A percentile compares a stretch with the other conserved stretches of the same genome.
Conservation (phyloP, 2,329 filamentous ascomycete species). For the Tolypocladium ovalisporum region DNA sequence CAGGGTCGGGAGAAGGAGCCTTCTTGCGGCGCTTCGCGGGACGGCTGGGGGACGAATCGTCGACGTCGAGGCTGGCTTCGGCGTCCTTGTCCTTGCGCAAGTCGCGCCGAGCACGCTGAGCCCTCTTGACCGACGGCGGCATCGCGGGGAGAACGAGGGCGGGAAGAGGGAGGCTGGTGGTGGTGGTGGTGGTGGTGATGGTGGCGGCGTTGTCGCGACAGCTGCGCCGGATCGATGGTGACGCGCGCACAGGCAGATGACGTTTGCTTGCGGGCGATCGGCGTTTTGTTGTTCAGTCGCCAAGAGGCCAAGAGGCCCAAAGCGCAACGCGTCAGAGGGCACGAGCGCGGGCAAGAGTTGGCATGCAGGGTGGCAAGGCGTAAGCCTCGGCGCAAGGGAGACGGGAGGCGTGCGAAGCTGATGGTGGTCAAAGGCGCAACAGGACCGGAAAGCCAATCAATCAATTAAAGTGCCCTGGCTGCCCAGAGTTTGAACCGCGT, state of each 20-base stretch:
- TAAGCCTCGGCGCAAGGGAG: background rate
- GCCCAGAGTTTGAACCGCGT: conserved; percentile 18
- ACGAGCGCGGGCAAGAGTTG: background rate
- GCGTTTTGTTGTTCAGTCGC: background rate
- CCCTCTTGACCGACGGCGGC: conserved; percentile 26
- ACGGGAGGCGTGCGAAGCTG: background rate
- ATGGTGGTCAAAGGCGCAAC: background rate
- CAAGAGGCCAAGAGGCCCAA: background rate
- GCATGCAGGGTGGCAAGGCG: background rate
- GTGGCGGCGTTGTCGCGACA: background rate
- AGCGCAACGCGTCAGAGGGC: background rate
- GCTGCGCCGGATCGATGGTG: background rate
- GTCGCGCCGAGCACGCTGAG: conserved; percentile 26
- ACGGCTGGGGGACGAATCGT: conserved; percentile 47
- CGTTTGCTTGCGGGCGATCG: background rate
- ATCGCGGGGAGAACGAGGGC: conserved; percentile 12
- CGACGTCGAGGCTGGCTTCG: conserved; percentile 24
- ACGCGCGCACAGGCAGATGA: background rate
- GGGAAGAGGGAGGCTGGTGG: conserved; percentile 1
- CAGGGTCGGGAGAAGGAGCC: conserved; percentile 17
- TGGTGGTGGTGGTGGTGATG: too few species aligned
- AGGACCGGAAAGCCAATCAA: background rate
- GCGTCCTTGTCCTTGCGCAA: conserved; percentile 24
- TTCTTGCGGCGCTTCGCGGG: conserved; percentile 56
- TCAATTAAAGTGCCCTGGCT: conserved; percentile 8